These are phyloP conservation scores for Uronychia binucleata DNA, from an alignment of 73 alveolate species.

Conservation along the genomic window DNA sequence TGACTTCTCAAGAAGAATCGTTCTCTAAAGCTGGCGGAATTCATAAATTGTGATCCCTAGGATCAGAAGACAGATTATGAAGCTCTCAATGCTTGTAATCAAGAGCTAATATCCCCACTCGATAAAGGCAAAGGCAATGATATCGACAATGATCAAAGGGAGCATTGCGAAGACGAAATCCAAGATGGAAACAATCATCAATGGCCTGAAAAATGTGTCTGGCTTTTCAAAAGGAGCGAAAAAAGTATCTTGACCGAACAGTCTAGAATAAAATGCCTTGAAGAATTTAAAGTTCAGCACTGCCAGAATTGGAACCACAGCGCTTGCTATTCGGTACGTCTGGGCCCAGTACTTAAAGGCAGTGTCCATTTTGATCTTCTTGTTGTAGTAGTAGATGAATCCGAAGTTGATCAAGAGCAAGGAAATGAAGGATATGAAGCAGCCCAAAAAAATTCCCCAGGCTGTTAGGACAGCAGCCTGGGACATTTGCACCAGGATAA, in stretches of 20 bases:
- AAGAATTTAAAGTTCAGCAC: slow-evolving; percentile 6
- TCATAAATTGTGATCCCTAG: neutral
- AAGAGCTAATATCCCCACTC: slow-evolving; percentile 12
- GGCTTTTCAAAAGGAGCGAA: slow-evolving; percentile 54
- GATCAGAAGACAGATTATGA: neutral
- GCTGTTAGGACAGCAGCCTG: slow-evolving; percentile 17
- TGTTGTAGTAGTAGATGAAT: slow-evolving; percentile 6
- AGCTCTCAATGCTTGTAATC: slow-evolving; percentile 8
- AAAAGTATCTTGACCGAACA: slow-evolving; percentile 38
- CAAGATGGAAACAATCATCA: slow-evolving; percentile 21
- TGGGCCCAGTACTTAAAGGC: slow-evolving; percentile 56
- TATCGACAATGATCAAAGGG: slow-evolving; percentile 28
- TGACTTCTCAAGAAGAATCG: neutral
- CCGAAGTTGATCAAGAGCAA: slow-evolving; percentile 11
- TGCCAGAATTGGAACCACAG: neutral
- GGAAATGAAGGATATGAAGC: slow-evolving; percentile 15
- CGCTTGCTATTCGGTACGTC: neutral
- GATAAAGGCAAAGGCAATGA: slow-evolving; percentile 8
- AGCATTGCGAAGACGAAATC: slow-evolving; percentile 23
- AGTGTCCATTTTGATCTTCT: slow-evolving; percentile 7
- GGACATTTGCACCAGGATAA: slow-evolving; percentile 14
- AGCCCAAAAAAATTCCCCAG: slow-evolving; percentile 22
- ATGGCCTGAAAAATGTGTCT: slow-evolving; percentile 40
- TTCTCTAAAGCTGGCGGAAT: neutral
- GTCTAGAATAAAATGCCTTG: slow-evolving; percentile 30